Evolutionary conservation across 208 protist species (phyloP), one percentile per base, ranked within the genome.

Genomic region (Angomonas deanei): DNA sequence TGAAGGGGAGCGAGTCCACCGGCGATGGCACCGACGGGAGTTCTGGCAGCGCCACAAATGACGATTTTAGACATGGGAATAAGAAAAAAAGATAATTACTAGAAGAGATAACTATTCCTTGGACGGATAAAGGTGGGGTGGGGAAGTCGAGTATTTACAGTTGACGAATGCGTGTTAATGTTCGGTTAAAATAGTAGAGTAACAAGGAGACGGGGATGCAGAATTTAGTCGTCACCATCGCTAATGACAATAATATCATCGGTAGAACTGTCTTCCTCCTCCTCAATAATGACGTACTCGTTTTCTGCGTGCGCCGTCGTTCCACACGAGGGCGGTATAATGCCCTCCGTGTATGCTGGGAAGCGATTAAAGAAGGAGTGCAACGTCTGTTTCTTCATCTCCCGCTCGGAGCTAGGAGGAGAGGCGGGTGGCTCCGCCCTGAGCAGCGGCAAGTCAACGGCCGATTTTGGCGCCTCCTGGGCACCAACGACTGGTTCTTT

Each of bases 41-140:
- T 78, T 54, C 83, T 73, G 3, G 68, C 68, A 5, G 69, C 83
- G 38, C 72, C 74, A 24, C 76, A 80, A 21, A 84, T 80, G 36
- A 80, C 79, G 39, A 80, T 74, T 34, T 60, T 66, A 1, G 59
- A 49, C 0, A 47, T 46, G n/a, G 64, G 54, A 56, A 64, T 57
- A 27, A 6, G 6, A 21, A 11, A 55, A 52, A 42, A 33, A 31
- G 19, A 39, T 8, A 34, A 39, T 46, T 24, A 39, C 3, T 26
- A 15, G 21, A 34, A 53, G 10, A 27, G 23, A 54, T 28, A 23
- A 46, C n/a, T 21, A 65, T 8, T 26, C 13, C 13, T 50, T 26
- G 15, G 11, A 19, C 11, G 32, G 26, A 23, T 33, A 47, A 68
- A 56, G 28, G 24, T 19, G 24, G 50, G 24, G 49, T n/a, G 17